Evolutionary conservation across 2,329 filamentous ascomycete species (phyloP), one percentile per base, ranked within the genome.

Genomic region (Paecilomyces sp.): DNA sequence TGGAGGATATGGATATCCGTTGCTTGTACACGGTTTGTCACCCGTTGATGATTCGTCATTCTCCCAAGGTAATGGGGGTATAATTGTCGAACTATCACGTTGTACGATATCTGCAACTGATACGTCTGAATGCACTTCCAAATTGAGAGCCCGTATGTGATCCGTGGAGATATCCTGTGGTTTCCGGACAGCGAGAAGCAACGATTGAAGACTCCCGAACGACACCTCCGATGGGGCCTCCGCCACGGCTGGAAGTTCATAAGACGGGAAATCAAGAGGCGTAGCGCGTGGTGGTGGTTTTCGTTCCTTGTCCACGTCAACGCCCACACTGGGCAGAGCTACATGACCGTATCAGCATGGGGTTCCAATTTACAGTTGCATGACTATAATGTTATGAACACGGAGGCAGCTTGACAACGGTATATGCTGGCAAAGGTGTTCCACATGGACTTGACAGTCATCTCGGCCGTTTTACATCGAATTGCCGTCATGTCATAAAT

Each of bases 241-340:
- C 36, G 67, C 55, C n/a, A 66, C 68, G 64, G 65, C 68, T 62
- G 76, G 73, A 34, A 78, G 76, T 30, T 69, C 65, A 62, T 81
- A 78, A 57, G 68, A 67, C 33, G 83, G 83, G 64, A 85, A 84
- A 57, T 80, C 80, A 54, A 84, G 73, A 22, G 78, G 77, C 28
- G 77, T 81, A 34, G 82, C 77, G 60, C 70, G 70, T 34, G 79
- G 69, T 54, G 83, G 83, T 47, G 82, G 80, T 52, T 71, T 66
- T 61, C 82, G 77, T 66, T 79, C 77, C 63, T 73, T 74, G 52
- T 76, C 71, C 24, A 70, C 67, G 28, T 74, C 71, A 57, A 71
- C 66, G 47, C 63, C 66, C 54, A 72, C 63, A 22, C 72, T 64
- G 55, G 73, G 70, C 56, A 71, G 57, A 58, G 67, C 73, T 75